Conservation (phyloP, 2,329 filamentous ascomycete species). For the Colletotrichum agaves region DNA sequence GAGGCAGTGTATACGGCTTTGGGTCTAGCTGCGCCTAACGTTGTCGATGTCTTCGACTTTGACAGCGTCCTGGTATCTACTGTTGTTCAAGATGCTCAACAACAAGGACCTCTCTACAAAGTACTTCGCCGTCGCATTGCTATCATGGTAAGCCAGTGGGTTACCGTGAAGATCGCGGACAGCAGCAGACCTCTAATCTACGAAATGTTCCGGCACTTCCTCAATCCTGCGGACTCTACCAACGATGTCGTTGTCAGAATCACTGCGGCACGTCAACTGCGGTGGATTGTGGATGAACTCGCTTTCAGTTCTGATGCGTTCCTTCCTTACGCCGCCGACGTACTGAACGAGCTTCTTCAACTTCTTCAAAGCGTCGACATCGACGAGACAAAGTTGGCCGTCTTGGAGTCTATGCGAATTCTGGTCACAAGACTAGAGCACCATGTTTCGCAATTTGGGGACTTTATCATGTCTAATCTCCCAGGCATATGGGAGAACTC, state of each 20-base stretch:
- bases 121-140: conserved; percentile 88
- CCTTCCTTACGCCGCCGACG: conserved; percentile 78
- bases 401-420: conserved; percentile 86
- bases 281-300: conserved; percentile 83
- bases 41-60: conserved; percentile 83
- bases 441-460: conserved; percentile 74
- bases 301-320: conserved; percentile 81
- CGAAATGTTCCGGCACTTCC: conserved; percentile 87
- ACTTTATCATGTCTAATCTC: conserved; percentile 83
- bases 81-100: conserved; percentile 81
- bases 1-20: conserved; percentile 96
- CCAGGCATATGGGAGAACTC: conserved; percentile 87
- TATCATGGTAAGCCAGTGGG: conserved; percentile 91
- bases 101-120: conserved; percentile 71
- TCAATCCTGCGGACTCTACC: conserved; percentile 78
- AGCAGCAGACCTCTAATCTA: conserved; percentile 80
- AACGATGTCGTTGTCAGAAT: conserved; percentile 95
- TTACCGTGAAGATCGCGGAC: conserved; percentile 78
- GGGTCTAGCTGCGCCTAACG: conserved; percentile 82
- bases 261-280: conserved; percentile 87
- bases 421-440: conserved; percentile 85
- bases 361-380: conserved; percentile 84
- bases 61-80: conserved; percentile 80
- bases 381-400: conserved; percentile 89
- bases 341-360: conserved; percentile 77